Evolutionary conservation across 768 basidiomycete genomes (phyloP), one percentile per base, ranked within the genome.

Genomic region (Naganishia antarctica): DNA sequence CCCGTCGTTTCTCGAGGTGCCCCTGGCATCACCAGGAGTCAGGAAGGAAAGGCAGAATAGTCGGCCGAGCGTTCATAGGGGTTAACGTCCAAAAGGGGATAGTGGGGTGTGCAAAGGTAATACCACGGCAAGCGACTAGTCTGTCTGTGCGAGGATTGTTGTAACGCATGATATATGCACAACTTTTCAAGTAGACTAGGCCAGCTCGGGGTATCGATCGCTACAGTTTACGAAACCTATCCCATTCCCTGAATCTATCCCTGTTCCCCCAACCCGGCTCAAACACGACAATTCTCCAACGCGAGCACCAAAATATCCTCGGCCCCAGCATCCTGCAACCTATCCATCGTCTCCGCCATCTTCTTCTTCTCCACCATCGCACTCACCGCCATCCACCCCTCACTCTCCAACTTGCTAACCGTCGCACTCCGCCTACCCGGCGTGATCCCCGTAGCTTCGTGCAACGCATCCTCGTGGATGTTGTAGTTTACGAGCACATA

Each of bases 401-500:
- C 82, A 63, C 86, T 82, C 63, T 97, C 96, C 31, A 98, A 77
- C 6, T 87, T 85, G 45, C 73, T 75, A 32, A 99, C 82, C 4
- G 96, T 96, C 21, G 96, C 87, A 1, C 90, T 92, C 64, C 88
- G 80, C 49, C 92, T 81, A 4, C 96, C 96, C 0, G 94, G 96
- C 0, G 94, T 93, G 75, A 98, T 80, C 25, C 71, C 70, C 0
- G 84, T 82, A 1, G 90, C 92, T 2, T 78, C 80, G 13, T 81
- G 69, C 12, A 99, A 81, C 29, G 80, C 80, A 44, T 81, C 81
- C 13, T 90, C 83, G n/a, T 79, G 77, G 68, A 98, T 81, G 78
- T 99, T 98, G 82, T 94, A 99, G 72, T 91, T 87, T 76, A 91
- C 91, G 3, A 92, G 80, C 51, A 93, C 88, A 74, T 91, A 94